Evolutionary conservation across 176 grass and related monocot genomes (phyloP).

Genomic region (Secale cereale): DNA sequence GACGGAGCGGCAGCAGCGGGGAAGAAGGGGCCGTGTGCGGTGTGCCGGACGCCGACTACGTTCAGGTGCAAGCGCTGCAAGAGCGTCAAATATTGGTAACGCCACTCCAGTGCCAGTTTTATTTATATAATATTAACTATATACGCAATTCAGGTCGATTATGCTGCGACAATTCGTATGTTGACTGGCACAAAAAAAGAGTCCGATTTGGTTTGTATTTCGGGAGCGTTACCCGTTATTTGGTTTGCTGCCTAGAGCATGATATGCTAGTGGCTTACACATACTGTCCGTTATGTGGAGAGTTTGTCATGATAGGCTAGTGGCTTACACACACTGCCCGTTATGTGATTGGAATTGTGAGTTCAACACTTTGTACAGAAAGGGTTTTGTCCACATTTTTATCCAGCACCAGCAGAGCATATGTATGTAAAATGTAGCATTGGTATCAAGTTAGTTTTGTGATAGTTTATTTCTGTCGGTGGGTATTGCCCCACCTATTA

Average conservation of each 20-base stretch:
- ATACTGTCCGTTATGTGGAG: too few relatives aligned
- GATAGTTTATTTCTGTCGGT: neutral
- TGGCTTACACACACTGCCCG: neutral
- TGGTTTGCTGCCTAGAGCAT: neutral
- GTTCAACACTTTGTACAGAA: neutral
- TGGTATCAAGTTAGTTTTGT: neutral
- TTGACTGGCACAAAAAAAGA: neutral
- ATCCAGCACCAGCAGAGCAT: neutral
- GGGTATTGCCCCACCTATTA: neutral
- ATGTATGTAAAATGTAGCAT: neutral
- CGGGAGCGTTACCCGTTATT: neutral
- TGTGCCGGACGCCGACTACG: conserved; percentile 52
- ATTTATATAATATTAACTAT: neutral
- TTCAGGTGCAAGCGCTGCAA: conserved; percentile 80
- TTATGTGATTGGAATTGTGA: neutral
- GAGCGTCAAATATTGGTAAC: conserved; percentile 81
- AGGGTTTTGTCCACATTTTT: neutral
- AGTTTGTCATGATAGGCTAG: too few relatives aligned
- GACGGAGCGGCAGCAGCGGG: neutral
- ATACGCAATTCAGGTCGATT: conserved; percentile 36
- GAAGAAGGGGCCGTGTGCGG: conserved; percentile 45
- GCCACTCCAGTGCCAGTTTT: neutral
- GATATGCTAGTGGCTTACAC: too few relatives aligned
- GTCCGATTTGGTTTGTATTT: conserved; percentile 20
- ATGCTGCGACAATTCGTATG: neutral